Evolutionary conservation across 2,329 filamentous ascomycete genomes (phyloP).

Genomic region (Alternaria triticimaculans): DNA sequence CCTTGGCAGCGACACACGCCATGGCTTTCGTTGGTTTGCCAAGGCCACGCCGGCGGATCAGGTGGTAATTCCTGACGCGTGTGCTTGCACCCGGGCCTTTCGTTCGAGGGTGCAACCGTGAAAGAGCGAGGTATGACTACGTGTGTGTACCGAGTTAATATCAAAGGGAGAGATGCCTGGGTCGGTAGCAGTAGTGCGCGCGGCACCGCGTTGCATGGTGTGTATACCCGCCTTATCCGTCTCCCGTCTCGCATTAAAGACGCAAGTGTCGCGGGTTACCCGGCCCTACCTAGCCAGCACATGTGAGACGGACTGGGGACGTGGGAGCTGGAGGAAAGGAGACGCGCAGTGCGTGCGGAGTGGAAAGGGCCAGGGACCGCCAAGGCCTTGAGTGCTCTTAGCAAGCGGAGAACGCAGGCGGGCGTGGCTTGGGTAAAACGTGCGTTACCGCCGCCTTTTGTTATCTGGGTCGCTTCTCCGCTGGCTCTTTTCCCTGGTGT

Average conservation of each 20-base stretch:
- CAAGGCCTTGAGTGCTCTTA: constrained; percentile 16
- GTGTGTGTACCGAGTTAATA: neutral
- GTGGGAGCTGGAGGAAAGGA: neutral
- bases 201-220: neutral
- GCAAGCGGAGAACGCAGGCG: constrained; percentile 9
- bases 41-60: constrained; percentile 1
- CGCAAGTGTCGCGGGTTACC: neutral
- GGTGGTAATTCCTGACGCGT: neutral
- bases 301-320: neutral
- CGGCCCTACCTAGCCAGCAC: neutral
- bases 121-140: neutral
- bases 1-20: constrained; percentile 2
- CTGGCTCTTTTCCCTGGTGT: neutral
- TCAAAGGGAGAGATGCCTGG: neutral
- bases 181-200: neutral
- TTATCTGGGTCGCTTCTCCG: neutral
- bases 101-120: neutral
- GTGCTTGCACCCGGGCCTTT: neutral
- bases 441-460: neutral
- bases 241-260: neutral
- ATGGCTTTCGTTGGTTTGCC: constrained; percentile 2
- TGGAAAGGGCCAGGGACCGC: constrained; percentile 5
- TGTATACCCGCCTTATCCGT: neutral
- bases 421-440: constrained; percentile 10
- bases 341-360: constrained; percentile 6